These are phyloP conservation scores for Jamesozyma gamospora DNA, from an alignment of 805 yeast species.

Conservation along the genomic window DNA sequence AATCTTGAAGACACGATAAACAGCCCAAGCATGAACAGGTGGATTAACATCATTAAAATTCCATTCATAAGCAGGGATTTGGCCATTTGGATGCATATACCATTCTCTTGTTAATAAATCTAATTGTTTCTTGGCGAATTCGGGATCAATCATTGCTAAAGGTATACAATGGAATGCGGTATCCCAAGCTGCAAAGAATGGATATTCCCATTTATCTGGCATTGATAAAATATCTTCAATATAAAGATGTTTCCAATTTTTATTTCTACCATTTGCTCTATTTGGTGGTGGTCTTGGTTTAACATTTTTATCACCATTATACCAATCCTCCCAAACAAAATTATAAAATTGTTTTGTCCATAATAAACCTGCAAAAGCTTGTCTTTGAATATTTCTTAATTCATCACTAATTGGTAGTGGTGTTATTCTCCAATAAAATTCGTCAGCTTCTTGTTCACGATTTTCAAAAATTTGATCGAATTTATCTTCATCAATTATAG, in stretches of 20 bases:
- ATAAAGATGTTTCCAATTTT: slow-evolving; percentile 82
- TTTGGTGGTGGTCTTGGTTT: slow-evolving; percentile 68
- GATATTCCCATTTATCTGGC: slow-evolving; percentile 95
- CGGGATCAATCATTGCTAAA: slow-evolving; percentile 86
- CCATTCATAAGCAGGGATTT: slow-evolving; percentile 95
- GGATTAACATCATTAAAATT: slow-evolving; percentile 91
- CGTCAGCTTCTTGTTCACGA: slow-evolving; percentile 83
- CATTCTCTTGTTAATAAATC: slow-evolving; percentile 84
- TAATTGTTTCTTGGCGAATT: slow-evolving; percentile 80
- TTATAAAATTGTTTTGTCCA: slow-evolving; percentile 93
- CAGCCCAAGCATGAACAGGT: slow-evolving; percentile 96
- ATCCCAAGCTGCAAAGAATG: slow-evolving; percentile 96
- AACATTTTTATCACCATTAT: slow-evolving; percentile 69
- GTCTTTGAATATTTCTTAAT: slow-evolving; percentile 76
- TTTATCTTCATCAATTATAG: slow-evolving; percentile 57
- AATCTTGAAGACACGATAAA: slow-evolving; percentile 77
- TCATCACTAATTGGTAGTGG: slow-evolving; percentile 80
- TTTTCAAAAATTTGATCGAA: slow-evolving; percentile 60
- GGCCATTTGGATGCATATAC: slow-evolving; percentile 98
- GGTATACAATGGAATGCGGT: slow-evolving; percentile 93
- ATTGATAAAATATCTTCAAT: slow-evolving; percentile 79
- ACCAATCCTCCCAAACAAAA: slow-evolving; percentile 80
- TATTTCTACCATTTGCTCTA: slow-evolving; percentile 76
- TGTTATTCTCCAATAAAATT: slow-evolving; percentile 79
- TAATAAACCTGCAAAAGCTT: slow-evolving; percentile 84